Evolutionary conservation across 2,329 filamentous ascomycete species (phyloP), one percentile per base, ranked within the genome.

Genomic region (Paramyrothecium sp.): DNA sequence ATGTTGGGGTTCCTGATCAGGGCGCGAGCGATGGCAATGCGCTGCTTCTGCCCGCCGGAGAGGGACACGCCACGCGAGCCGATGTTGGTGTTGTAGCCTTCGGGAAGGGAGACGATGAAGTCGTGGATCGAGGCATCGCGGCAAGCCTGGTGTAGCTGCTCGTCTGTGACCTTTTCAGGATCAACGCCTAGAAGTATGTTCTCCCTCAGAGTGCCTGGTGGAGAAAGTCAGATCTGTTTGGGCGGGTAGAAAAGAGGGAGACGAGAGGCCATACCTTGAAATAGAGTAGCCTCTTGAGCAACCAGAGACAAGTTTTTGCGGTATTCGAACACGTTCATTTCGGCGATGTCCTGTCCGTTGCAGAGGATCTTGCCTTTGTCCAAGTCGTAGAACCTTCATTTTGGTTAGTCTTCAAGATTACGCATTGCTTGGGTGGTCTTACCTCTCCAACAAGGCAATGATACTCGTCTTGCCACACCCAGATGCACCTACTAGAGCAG

Each of bases 391-490:
- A 93, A 92, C 16, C 85, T 72, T n/a, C 10, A 3, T 10, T 23
- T 33, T 23, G 34, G 33, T 30, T 44, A 41, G 44, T 7, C 33
- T 10, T 26, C 13, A 12, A 20, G 11, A 41, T 17, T 1, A 22
- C 2, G n/a, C 26, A 16, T n/a, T 12, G 33, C 4, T n/a, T 10
- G 5, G 20, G 3, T 17, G 3, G 7, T 54, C 64, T 55, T 54
- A 69, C 65, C 69, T 81, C 71, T 89, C 86, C 7, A 89, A 71
- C 1, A 89, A 73, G 54, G 81, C 79, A 38, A 94, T 83, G 48
- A 91, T 86, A 17, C 86, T 91, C 0, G 87, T 89, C 74, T 93
- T 91, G 38, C 89, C 89, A 58, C 86, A 89, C 1, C 88, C 88
- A 1, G 85, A 88, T 1, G 88, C 81, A 2, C 89, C 89, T 5